Base-by-base conservation (phyloP, 805 yeast genomes). In the Wickerhamomyces sydowiorum region DNA sequence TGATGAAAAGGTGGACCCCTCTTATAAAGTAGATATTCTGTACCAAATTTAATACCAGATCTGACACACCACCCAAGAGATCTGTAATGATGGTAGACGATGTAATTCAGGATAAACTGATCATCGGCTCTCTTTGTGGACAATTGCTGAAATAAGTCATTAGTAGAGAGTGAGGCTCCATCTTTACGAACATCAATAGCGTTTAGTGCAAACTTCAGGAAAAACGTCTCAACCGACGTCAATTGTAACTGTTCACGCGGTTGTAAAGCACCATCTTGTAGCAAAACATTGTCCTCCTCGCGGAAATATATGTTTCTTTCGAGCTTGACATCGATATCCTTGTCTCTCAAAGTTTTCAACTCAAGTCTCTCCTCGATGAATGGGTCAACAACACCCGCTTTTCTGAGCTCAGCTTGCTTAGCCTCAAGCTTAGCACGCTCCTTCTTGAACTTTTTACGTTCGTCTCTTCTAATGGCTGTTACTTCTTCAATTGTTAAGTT, bases 1-100 rank as follows among this genome's bases (percentile, higher is more conserved):
- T 93, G 99, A 39, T 83, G 79, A 59, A 90, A 88, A 2, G 97
- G 97, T 8, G 98, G 99, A 0, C 99, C 99, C 44, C 91, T 70
- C 41, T 82, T 78, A 60, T 93, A 93, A 5, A 93, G 67, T 8
- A 93, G 64, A 61, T 69, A 83, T 53, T 90, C 95, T n/a, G 86
- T 75, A 2, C 96, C 96, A 61, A 93, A 93, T 61, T 93, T 93
- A 43, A 89, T 76, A 0, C 98, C 99, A 0, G 90, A 77, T 44
- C 95, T 72, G 3, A 83, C 93, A 67, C 97, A 91, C 97, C 98
- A 93, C 0, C 97, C 97, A 21, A 78, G 71, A 0, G 96, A 81
- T 40, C 95, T 72, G 62, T 80, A 90, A 59, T 91, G 89, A 56
- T 88, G 95, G 54, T 90, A 91, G 1, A 76, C 90, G 5, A 78